phyloP scores from a whole-genome alignment of 208 protist species.

The Leptomonas pyrrhocoris region DNA sequence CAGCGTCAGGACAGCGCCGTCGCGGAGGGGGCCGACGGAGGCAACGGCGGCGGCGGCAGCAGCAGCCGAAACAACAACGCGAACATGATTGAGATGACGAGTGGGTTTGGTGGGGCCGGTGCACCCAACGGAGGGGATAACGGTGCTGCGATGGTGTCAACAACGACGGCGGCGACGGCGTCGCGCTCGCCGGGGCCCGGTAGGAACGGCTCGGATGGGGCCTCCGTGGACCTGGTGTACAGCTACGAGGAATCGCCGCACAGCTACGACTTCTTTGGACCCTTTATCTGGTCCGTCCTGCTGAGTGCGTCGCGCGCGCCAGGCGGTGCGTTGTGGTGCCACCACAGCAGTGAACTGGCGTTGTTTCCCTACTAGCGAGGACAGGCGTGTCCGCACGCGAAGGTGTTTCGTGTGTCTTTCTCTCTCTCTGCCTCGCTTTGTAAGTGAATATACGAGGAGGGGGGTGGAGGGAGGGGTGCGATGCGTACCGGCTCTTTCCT shows the following conservation, averaged over 20 bases:
- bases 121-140: too few relatives aligned
- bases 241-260: slow-evolving; percentile 82
- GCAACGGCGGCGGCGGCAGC: background rate
- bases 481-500: too few relatives aligned
- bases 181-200: slow-evolving; percentile 10
- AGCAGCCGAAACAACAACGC: slow-evolving; percentile 6
- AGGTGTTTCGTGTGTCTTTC: background rate
- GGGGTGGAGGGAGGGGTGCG: too few relatives aligned
- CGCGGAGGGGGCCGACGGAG: background rate
- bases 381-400: background rate
- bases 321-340: slow-evolving; percentile 65
- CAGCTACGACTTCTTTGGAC: slow-evolving; percentile 88
- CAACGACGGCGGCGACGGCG: background rate
- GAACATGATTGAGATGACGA: background rate
- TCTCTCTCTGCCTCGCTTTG: too few relatives aligned
- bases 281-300: slow-evolving; percentile 79
- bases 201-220: background rate
- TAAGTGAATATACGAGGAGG: too few relatives aligned
- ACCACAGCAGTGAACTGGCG: slow-evolving; percentile 34
- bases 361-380: slow-evolving; percentile 50
- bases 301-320: slow-evolving; percentile 57
- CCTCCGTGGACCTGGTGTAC: slow-evolving; percentile 44
- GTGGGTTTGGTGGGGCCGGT: background rate
- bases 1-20: slow-evolving; percentile 18
- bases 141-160: background rate